Evolutionary conservation across 139 green algal species (phyloP).

Genomic region (Chlorella sorokiniana): DNA sequence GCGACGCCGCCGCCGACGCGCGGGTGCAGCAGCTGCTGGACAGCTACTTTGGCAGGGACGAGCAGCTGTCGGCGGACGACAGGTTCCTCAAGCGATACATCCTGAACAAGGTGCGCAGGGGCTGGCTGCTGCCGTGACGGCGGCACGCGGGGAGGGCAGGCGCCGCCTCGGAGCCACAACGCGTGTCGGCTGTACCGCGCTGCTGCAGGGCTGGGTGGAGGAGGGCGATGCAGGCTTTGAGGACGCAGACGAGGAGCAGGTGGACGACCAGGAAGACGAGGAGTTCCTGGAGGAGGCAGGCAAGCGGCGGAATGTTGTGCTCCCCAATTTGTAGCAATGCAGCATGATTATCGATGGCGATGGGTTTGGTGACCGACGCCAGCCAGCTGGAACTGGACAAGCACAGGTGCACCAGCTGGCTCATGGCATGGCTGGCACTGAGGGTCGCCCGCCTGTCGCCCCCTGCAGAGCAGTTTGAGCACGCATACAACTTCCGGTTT

Average conservation of each 20-base stretch:
- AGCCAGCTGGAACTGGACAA: too few species aligned
- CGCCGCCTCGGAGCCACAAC: too few species aligned
- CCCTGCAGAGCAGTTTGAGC: slow-evolving; percentile 82
- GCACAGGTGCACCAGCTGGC: too few species aligned
- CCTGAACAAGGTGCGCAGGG: slow-evolving; percentile 61
- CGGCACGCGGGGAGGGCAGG: not conserved
- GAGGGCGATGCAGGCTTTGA: slow-evolving; percentile 31
- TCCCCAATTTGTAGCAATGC: too few species aligned
- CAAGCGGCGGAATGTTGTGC: too few species aligned
- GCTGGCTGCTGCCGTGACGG: too few species aligned
- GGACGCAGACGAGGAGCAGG: slow-evolving; percentile 30
- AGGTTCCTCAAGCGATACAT: slow-evolving; percentile 89
- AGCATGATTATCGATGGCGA: not conserved
- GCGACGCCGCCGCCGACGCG: not conserved
- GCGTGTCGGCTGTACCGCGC: too few species aligned
- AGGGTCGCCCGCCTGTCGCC: not conserved
- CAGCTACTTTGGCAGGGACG: slow-evolving; percentile 77
- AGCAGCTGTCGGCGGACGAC: slow-evolving; percentile 66
- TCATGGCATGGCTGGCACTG: too few species aligned
- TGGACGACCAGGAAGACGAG: slow-evolving; percentile 84
- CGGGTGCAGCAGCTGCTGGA: slow-evolving; percentile 63
- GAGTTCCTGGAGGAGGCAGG: slow-evolving; percentile 65
- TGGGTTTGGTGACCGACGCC: too few species aligned
- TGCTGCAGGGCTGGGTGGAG: slow-evolving; percentile 57
- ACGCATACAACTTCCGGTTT: slow-evolving; percentile 92